These are phyloP conservation scores for Cetradonia linearis DNA, from an alignment of 495 filamentous ascomycete genomes.

Conservation along the genomic window DNA sequence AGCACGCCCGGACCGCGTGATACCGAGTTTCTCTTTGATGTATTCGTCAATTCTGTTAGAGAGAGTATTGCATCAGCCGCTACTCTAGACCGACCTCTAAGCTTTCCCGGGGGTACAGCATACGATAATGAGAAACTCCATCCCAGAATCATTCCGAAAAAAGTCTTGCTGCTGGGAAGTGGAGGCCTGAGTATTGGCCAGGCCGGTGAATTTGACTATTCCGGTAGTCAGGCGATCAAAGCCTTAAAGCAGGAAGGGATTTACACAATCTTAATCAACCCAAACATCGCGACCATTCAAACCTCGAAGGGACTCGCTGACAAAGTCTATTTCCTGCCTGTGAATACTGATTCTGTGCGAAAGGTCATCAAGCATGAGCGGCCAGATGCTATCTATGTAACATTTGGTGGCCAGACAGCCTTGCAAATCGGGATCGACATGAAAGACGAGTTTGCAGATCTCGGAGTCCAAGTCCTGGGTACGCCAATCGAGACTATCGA, in stretches of 20 bases:
- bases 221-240: slow-evolving; percentile 83
- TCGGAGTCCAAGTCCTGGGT: slow-evolving; percentile 88
- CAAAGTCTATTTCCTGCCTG: slow-evolving; percentile 97
- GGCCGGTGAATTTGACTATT: slow-evolving; percentile 98
- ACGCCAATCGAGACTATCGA: slow-evolving; percentile 97
- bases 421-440: slow-evolving; percentile 91
- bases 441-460: slow-evolving; percentile 83
- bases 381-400: slow-evolving; percentile 94
- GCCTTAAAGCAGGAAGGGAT: slow-evolving; percentile 97
- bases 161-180: slow-evolving; percentile 93
- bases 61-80: slow-evolving; percentile 49
- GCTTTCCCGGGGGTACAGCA: slow-evolving; percentile 73
- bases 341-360: slow-evolving; percentile 89
- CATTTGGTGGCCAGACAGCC: slow-evolving; percentile 95
- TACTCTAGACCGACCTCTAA: slow-evolving; percentile 57
- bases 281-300: slow-evolving; percentile 98
- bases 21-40: slow-evolving; percentile 92
- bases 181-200: slow-evolving; percentile 97
- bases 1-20: slow-evolving; percentile 93
- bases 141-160: slow-evolving; percentile 77
- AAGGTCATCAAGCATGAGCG: slow-evolving; percentile 93
- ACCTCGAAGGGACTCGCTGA: slow-evolving; percentile 92
- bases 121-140: slow-evolving; percentile 65
- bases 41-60: slow-evolving; percentile 80
- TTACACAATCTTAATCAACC: slow-evolving; percentile 91